A percentile compares a stretch with the other conserved stretches of the same genome.
Evolutionary conservation across 2,329 filamentous ascomycete genomes (phyloP).

Genomic region (Dactylella cylindrospora): DNA sequence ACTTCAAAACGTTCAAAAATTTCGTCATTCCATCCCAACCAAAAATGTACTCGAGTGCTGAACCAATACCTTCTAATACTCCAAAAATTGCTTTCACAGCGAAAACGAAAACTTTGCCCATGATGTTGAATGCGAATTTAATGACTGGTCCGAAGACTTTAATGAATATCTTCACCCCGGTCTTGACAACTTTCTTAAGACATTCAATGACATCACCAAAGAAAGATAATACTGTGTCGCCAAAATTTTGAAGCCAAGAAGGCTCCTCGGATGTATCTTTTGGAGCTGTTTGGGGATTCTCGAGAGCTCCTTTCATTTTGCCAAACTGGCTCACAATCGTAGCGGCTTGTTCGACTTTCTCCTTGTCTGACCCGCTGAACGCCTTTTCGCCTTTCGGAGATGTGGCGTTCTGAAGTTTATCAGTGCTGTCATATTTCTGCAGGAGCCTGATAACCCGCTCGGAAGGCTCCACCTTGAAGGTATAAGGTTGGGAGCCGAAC

Average conservation of each 20-base stretch:
- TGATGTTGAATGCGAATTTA: neutral
- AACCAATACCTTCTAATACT: neutral
- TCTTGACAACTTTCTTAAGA: neutral
- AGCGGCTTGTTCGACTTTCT: neutral
- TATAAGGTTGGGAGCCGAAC: neutral
- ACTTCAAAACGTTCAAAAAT: neutral
- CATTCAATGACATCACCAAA: neutral
- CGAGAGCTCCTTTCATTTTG: neutral
- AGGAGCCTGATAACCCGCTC: neutral
- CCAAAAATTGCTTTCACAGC: neutral
- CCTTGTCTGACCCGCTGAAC: neutral
- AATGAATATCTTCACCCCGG: neutral
- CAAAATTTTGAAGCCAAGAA: neutral
- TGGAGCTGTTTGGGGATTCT: neutral
- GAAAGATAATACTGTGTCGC: neutral
- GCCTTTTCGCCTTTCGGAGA: neutral
- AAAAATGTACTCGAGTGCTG: neutral
- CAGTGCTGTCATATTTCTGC: neutral
- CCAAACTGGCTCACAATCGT: neutral
- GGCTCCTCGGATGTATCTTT: neutral
- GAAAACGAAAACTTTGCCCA: neutral
- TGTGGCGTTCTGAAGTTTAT: neutral
- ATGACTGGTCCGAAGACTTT: neutral
- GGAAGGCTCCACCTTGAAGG: neutral
- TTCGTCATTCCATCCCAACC: neutral